phyloP scores from a whole-genome alignment of 164 flowering plant genomes.

The Akebia trifoliata region DNA sequence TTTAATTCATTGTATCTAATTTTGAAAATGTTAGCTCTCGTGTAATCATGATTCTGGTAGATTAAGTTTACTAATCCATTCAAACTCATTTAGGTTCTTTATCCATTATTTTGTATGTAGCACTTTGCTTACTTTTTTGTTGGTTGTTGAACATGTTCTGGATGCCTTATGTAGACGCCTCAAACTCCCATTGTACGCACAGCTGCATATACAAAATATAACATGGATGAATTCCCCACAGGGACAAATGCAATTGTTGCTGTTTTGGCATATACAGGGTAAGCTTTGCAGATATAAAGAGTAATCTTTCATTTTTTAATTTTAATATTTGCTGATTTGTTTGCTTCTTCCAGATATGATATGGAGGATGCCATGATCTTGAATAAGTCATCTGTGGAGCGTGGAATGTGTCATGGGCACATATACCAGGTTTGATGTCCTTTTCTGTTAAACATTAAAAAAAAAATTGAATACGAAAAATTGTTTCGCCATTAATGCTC shows the following conservation, averaged over 20 bases:
- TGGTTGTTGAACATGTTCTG: background rate
- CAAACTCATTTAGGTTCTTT: background rate
- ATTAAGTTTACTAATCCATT: background rate
- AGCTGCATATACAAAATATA: slow-evolving; percentile 56
- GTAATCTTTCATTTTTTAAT: background rate
- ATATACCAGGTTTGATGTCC: slow-evolving; percentile 65
- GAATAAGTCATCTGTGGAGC: slow-evolving; percentile 94
- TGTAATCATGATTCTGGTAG: no score
- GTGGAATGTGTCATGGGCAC: slow-evolving; percentile 82
- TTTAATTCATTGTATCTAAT: no score
- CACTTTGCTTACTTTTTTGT: background rate
- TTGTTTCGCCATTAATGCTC: no score
- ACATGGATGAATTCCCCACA: slow-evolving; percentile 73
- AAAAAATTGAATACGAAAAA: no score
- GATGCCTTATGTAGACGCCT: slow-evolving; percentile 63
- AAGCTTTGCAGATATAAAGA: slow-evolving; percentile 15
- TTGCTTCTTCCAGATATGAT: slow-evolving; percentile 59
- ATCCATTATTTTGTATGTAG: background rate
- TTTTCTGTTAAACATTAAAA: no score
- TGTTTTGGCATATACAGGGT: slow-evolving; percentile 95
- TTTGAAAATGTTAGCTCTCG: no score
- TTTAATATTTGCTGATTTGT: background rate
- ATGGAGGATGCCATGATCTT: slow-evolving; percentile 99
- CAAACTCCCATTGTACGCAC: slow-evolving; percentile 97
- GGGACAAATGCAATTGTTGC: slow-evolving; percentile 99